Conservation (phyloP, 208 protist genomes). For the Trypanosomatidae sp. region DNA sequence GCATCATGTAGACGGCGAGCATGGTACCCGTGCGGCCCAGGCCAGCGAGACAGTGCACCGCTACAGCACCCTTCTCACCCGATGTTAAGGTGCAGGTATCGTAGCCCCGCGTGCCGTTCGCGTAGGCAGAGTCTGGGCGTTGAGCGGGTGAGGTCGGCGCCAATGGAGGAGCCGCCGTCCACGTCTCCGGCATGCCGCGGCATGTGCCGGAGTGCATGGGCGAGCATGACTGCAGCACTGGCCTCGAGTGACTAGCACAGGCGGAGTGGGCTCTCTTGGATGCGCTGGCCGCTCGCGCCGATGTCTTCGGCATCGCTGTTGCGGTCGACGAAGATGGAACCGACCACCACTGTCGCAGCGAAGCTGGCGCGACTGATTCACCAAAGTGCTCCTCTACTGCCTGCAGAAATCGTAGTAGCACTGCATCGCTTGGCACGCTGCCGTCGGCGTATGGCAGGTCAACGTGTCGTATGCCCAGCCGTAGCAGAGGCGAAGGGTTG, state of each 20-base stretch:
- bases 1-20: constrained; percentile 92
- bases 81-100: neutral
- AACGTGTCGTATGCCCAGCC: constrained; percentile 90
- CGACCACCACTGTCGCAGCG: constrained; percentile 30
- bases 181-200: constrained; percentile 40
- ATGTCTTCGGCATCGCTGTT: neutral
- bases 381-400: constrained; percentile 68
- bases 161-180: constrained; percentile 17
- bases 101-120: neutral
- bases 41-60: constrained; percentile 96
- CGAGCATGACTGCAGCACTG: constrained; percentile 7
- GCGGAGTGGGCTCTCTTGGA: constrained; percentile 3
- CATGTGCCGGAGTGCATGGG: constrained; percentile 29
- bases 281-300: neutral
- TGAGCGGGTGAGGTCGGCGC: neutral
- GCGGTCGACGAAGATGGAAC: neutral
- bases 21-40: constrained; percentile 96
- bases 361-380: constrained; percentile 11
- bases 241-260: neutral
- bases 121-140: neutral
- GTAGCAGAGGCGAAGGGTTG: constrained; percentile 73
- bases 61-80: constrained; percentile 52
- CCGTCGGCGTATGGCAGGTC: constrained; percentile 96
- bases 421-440: constrained; percentile 73
- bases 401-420: constrained; percentile 90